A percentile compares a stretch with the other conserved stretches of the same genome.
phyloP scores from a whole-genome alignment of 441 rosid genomes.

The Populus trichocarpa region DNA sequence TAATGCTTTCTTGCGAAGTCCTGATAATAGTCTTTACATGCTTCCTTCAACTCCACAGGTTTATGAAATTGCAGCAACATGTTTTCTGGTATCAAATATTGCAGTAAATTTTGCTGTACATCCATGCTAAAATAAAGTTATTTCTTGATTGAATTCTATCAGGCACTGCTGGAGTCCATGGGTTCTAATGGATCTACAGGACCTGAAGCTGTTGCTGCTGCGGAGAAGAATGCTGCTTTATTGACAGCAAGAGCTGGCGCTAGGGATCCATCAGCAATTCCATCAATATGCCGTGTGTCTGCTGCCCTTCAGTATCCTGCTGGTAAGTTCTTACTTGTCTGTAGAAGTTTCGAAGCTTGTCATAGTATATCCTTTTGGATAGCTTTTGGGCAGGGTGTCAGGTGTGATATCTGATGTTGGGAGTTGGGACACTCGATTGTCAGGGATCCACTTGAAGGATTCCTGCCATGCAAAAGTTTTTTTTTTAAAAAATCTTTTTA shows the following conservation, averaged over 20 bases:
- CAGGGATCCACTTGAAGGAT: not conserved
- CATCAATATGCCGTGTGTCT: slow-evolving; percentile 93
- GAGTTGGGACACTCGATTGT: not conserved
- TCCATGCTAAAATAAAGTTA: slow-evolving; percentile 5
- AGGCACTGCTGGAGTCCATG: slow-evolving; percentile 90
- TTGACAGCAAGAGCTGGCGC: slow-evolving; percentile 99
- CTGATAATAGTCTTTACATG: slow-evolving; percentile 89
- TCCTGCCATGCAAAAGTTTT: not conserved
- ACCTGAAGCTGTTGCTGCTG: slow-evolving; percentile 83
- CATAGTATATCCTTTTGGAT: not conserved
- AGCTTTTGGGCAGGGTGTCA: not conserved
- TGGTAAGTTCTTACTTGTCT: slow-evolving; percentile 47
- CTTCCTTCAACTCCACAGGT: slow-evolving; percentile 98
- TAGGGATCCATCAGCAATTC: slow-evolving; percentile 98
- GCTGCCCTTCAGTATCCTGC: slow-evolving; percentile 96
- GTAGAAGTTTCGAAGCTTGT: not conserved
- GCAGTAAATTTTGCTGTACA: not conserved
- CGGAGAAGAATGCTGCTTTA: slow-evolving; percentile 90
- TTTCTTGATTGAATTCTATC: slow-evolving; percentile 20
- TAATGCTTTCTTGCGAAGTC: slow-evolving; percentile 76
- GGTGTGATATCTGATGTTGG: not conserved
- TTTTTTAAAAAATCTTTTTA: no score
- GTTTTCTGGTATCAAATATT: not conserved
- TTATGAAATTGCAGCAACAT: slow-evolving; percentile 21
- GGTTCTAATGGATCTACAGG: slow-evolving; percentile 90